These are phyloP conservation scores for Castanea sativa DNA, from an alignment of 306 rosid species.

Conservation along the genomic window DNA sequence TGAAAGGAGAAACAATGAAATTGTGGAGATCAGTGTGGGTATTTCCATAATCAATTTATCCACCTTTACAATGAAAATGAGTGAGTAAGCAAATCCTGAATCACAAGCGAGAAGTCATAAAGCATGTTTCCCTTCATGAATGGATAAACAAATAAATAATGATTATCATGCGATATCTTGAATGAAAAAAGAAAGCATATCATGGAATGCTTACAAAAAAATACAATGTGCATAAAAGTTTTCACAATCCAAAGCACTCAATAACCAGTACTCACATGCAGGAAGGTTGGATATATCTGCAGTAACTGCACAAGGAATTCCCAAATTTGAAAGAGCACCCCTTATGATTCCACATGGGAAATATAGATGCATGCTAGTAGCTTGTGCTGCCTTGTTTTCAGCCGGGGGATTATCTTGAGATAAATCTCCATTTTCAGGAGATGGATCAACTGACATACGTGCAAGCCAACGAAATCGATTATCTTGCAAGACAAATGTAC, in stretches of 20 bases:
- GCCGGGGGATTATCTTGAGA: slow-evolving; percentile 51
- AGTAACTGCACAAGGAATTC: slow-evolving; percentile 95
- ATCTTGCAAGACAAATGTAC: slow-evolving; percentile 97
- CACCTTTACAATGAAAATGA: neutral
- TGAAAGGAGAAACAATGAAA: neutral
- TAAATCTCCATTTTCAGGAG: slow-evolving; percentile 46
- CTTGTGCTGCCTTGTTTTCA: slow-evolving; percentile 65
- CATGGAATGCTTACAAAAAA: neutral
- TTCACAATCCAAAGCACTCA: slow-evolving; percentile 6
- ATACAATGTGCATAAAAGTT: neutral
- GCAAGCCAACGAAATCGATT: slow-evolving; percentile 83
- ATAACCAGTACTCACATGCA: slow-evolving; percentile 63
- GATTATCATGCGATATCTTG: neutral
- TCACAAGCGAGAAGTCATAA: neutral
- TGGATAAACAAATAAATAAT: neutral
- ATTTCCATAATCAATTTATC: too few relatives aligned
- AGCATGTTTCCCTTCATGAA: neutral
- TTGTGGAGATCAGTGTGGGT: neutral
- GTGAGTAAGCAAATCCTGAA: neutral
- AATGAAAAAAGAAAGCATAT: neutral
- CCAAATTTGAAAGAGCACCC: slow-evolving; percentile 96
- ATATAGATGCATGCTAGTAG: slow-evolving; percentile 89
- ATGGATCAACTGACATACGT: slow-evolving; percentile 72
- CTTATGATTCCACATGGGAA: slow-evolving; percentile 96
- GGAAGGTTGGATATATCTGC: slow-evolving; percentile 89